Evolutionary conservation across 148 eudicot genomes (phyloP).

Genomic region (Gaultheria prostrata): DNA sequence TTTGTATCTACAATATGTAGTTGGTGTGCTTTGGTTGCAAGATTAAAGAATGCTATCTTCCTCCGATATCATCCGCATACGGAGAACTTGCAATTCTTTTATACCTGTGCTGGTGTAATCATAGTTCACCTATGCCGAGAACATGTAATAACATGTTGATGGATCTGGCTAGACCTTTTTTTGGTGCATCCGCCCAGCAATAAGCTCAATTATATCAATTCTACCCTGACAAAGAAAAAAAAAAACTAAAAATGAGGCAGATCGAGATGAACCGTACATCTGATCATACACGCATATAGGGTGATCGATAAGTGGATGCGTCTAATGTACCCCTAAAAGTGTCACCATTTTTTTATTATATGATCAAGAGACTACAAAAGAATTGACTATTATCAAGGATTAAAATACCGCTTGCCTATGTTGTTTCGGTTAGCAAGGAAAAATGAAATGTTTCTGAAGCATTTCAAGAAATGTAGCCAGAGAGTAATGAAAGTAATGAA

Average conservation of each 20-base stretch:
- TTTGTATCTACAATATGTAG: too few relatives aligned
- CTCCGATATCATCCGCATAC: constrained; percentile 76
- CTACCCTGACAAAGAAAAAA: constrained; percentile 47
- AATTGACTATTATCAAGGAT: neutral
- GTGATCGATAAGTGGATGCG: neutral
- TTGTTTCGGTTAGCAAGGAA: too few relatives aligned
- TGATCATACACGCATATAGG: neutral
- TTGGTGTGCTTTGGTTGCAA: too few relatives aligned
- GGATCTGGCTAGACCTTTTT: constrained; percentile 64
- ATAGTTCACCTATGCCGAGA: constrained; percentile 49
- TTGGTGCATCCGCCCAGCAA: constrained; percentile 58
- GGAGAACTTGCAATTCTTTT: constrained; percentile 81
- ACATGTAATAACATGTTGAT: constrained; percentile 61
- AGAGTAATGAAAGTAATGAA: too few relatives aligned
- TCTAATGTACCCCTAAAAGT: neutral
- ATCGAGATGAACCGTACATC: neutral
- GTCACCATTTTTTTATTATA: neutral
- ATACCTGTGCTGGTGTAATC: constrained; percentile 53
- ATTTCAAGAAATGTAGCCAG: neutral
- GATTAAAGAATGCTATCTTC: constrained; percentile 35
- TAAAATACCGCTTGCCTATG: neutral
- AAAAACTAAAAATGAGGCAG: neutral
- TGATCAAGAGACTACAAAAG: neutral
- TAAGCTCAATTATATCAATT: constrained; percentile 60
- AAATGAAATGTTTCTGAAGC: too few relatives aligned